Evolutionary conservation across 163 green algal genomes (phyloP), one percentile per base, ranked within the genome.

Genomic region (Volvox carteri): DNA sequence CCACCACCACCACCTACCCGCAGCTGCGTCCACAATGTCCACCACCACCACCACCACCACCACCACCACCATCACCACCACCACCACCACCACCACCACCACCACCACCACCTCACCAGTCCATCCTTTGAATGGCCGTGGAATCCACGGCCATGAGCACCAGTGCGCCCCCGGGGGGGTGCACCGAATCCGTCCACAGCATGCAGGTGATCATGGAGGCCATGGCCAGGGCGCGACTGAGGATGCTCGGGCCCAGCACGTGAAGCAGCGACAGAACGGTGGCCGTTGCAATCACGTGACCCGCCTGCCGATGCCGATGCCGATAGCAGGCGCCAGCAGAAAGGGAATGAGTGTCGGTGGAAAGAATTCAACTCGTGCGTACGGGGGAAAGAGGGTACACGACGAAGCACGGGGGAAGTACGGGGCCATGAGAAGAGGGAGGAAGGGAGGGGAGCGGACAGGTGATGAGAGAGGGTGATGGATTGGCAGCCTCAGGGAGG

Each of bases 141-240:
- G 68, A 85, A 67, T 92, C 91, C 67, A 94, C 92, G 18, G 91
- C 90, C 70, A 94, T 89, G 30, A 94, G 85, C 62, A 93, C 90
- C 87, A 94, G 73, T 23, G 90, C 92, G 25, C 92, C 91, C 33
- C 72, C 92, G 25, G 92, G 92, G 12, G 92, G 92, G 84, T 95
- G 92, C 35, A 94, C 88, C 16, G 37, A 86, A 78, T 94, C 92
- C 5, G 56, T 90, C 23, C 58, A 73, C 87, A 94, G 77, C 92
- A 94, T 94, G 70, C 28, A 78, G 3, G 77, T 88, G 9, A 93
- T 70, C 44, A 91, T 78, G 60, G 33, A 56, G 0, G 70, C 80
- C 85, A 89, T 88, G 70, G 70, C 78, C 56, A 91, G 56, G 6
- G 79, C 21, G 70, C 78, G 65, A 23, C 35, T 77, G 56, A 84